Evolutionary conservation across 2,329 filamentous ascomycete genomes (phyloP), one percentile per base, ranked within the genome.

Genomic region (Colletotrichum tanaceti): DNA sequence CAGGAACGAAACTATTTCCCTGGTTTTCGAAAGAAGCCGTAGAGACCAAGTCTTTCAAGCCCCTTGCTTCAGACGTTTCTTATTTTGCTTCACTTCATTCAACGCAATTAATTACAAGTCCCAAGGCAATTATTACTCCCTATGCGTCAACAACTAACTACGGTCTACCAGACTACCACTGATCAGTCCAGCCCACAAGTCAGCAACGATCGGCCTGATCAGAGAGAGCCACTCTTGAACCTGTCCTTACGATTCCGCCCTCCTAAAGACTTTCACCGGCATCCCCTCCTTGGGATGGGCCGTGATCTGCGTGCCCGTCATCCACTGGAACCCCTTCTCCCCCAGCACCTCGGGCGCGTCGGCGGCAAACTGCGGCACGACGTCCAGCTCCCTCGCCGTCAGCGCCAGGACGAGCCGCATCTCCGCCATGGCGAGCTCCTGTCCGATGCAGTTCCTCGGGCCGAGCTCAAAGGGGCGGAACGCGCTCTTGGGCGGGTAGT

Each of bases 381-480:
- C 81, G 53, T 87, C 84, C 57, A 87, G 85, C 38, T 82, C 81
- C 54, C 85, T 73, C 11, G 84, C 73, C 0, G 82, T 83, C 71
- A 87, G 74, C 4, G 83, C 82, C 39, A 89, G 74, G 9, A 85
- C 81, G 32, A 85, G 77, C 68, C 82, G 82, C 35, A 84, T 73
- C 75, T 89, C 86, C n/a, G 86, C 77, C 75, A 84, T 82, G 0
- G 83, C 86, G 39, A 89, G 77, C 70, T 85, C 83, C 74, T 88
- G 85, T 1, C 86, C 87, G 24, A 89, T 82, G 71, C 86, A 89
- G 46, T 81, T 83, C 16, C 86, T 75, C 4, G 81, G 81, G 0
- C 86, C 86, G 62, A 83, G 78, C 71, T 85, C 83, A 72, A 89
- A 89, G 0, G 85, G 81, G n/a, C 86, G 78, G 78, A 81, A 89